These are phyloP conservation scores for Boechera retrofracta DNA, from an alignment of 345 rosid genomes.

Conservation along the genomic window DNA sequence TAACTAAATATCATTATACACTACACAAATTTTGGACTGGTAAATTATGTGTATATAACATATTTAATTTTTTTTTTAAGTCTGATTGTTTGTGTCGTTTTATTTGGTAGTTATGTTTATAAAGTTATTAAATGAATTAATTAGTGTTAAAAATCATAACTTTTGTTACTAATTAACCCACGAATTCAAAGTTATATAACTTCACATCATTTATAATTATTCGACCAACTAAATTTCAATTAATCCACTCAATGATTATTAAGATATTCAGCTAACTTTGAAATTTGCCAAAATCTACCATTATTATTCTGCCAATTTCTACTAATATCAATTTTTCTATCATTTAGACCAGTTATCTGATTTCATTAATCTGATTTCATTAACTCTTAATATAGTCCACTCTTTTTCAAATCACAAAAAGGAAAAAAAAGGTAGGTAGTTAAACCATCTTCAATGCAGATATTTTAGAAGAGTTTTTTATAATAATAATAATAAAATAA, in stretches of 20 bases:
- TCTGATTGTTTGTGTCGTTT: not conserved
- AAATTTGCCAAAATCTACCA: not conserved
- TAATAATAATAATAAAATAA: no score
- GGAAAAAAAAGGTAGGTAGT: not conserved
- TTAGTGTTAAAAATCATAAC: not conserved
- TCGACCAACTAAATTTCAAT: not conserved
- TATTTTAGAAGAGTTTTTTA: no score
- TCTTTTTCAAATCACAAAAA: slow-evolving; percentile 4
- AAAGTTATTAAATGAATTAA: not conserved
- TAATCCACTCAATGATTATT: not conserved
- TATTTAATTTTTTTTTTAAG: no score
- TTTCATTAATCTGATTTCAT: not conserved
- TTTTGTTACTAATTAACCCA: no score
- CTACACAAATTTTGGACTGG: no score
- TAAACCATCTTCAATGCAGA: no score
- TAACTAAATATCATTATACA: no score
- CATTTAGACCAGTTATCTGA: not conserved
- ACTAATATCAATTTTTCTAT: not conserved
- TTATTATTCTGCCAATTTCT: not conserved
- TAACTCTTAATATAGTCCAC: not conserved
- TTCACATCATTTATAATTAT: not conserved
- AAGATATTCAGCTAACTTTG: no score
- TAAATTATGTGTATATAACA: no score
- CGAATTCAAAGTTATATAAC: not conserved
- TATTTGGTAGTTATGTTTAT: not conserved